Percentiles rank a stretch among this genome's conserved stretches.
phyloP scores from a whole-genome alignment of 768 basidiomycete species.

The Kwoniella dendrophila region DNA sequence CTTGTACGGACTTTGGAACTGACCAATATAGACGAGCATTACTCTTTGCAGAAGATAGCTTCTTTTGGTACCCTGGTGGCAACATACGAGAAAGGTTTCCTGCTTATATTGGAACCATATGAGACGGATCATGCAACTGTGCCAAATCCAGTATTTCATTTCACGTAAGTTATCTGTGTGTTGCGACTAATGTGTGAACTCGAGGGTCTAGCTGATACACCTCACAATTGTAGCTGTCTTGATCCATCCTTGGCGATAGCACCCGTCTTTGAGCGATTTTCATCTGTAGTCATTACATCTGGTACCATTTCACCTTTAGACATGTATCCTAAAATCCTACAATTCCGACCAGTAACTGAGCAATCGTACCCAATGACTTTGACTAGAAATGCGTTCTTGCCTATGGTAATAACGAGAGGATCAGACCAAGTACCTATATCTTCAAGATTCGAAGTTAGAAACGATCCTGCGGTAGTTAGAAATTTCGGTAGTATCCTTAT shows the following conservation, averaged over 20 bases:
- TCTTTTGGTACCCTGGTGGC: conserved; percentile 94
- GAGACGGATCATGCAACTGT: conserved; percentile 98
- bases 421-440: conserved; percentile 98
- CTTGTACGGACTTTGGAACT: conserved; percentile 89
- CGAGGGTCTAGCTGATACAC: conserved; percentile 22
- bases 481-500: conserved; percentile 98
- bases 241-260: conserved; percentile 97
- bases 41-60: conserved; percentile 91
- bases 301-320: conserved; percentile 97
- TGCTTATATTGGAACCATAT: conserved; percentile 95
- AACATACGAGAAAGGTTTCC: conserved; percentile 97
- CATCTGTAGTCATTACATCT: conserved; percentile 96
- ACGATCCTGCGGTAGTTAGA: conserved; percentile 97
- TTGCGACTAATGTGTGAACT: neutral
- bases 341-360: conserved; percentile 94
- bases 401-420: conserved; percentile 94
- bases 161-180: conserved; percentile 68
- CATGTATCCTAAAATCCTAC: conserved; percentile 99
- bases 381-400: conserved; percentile 92
- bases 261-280: conserved; percentile 97
- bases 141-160: conserved; percentile 97
- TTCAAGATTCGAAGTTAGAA: conserved; percentile 96
- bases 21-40: conserved; percentile 84
- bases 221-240: conserved; percentile 69
- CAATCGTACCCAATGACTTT: conserved; percentile 98